Conservation (phyloP, 208 protist genomes). For the Wallacemonas sp. region DNA sequence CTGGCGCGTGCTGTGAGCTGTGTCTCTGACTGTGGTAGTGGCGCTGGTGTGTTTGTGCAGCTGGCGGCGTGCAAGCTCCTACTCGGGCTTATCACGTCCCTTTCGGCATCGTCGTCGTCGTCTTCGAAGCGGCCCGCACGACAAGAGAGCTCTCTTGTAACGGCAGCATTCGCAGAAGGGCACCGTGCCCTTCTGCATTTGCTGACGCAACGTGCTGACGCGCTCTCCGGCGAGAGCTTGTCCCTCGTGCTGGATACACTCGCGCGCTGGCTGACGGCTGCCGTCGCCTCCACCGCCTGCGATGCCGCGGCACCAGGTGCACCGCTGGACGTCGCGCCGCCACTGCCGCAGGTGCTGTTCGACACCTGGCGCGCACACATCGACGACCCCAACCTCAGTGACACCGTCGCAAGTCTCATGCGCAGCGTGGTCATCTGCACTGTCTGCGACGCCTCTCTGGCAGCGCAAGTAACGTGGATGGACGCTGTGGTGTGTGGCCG, state of each 20-base stretch:
- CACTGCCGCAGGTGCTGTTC: slow-evolving; percentile 32
- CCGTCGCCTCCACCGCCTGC: background rate
- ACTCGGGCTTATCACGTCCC: slow-evolving; percentile 17
- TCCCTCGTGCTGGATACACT: slow-evolving; percentile 39
- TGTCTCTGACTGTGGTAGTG: background rate
- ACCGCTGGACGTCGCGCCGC: slow-evolving; percentile 13
- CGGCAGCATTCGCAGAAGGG: slow-evolving; percentile 7
- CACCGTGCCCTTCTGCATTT: slow-evolving; percentile 28
- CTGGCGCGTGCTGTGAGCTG: background rate
- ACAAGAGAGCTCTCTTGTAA: background rate
- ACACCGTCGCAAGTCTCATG: slow-evolving; percentile 41
- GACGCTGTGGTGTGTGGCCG: slow-evolving; percentile 11
- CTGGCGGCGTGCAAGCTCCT: slow-evolving; percentile 42
- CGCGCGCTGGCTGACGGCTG: slow-evolving; percentile 18
- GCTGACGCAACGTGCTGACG: slow-evolving; percentile 6
- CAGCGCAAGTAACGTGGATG: slow-evolving; percentile 20
- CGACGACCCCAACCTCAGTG: slow-evolving; percentile 64
- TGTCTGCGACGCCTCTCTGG: slow-evolving; percentile 7
- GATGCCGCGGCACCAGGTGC: background rate
- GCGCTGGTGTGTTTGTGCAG: slow-evolving; percentile 3
- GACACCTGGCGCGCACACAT: slow-evolving; percentile 56
- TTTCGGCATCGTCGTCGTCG: no score
- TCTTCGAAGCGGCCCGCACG: background rate
- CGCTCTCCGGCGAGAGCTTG: slow-evolving; percentile 23
- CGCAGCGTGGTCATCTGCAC: slow-evolving; percentile 20